Conservation (phyloP, 371 early-diverging fungal species). For the Lichtheimia ornata region DNA sequence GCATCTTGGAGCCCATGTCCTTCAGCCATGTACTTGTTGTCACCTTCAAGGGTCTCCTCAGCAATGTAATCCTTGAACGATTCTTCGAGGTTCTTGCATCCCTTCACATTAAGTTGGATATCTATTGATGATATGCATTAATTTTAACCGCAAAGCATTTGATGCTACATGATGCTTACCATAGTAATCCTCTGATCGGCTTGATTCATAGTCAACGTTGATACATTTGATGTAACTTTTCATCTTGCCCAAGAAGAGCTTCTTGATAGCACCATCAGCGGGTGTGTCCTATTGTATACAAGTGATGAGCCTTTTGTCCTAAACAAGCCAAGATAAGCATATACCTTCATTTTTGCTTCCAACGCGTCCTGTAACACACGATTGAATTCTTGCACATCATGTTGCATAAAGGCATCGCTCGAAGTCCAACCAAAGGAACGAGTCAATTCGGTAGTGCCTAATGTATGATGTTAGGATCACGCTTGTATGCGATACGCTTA, state of each 20-base stretch:
- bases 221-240: conserved; percentile 94
- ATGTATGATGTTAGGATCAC: too few species aligned
- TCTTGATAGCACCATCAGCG: conserved; percentile 90
- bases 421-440: conserved; percentile 98
- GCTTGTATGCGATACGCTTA: too few species aligned
- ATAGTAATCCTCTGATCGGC: conserved; percentile 74
- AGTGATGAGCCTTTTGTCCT: not conserved
- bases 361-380: conserved; percentile 95
- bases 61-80: conserved; percentile 91
- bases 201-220: conserved; percentile 93
- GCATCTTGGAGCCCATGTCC: conserved; percentile 97
- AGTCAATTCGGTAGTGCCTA: conserved; percentile 90
- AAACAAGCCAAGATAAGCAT: not conserved
- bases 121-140: conserved; percentile 46
- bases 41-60: conserved; percentile 94
- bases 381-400: conserved; percentile 98
- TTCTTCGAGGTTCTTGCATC: conserved; percentile 84
- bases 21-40: conserved; percentile 97
- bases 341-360: conserved; percentile 85
- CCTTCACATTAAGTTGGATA: conserved; percentile 95
- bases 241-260: conserved; percentile 93
- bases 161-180: conserved; percentile 12
- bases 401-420: conserved; percentile 93
- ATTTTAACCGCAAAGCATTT: not conserved
- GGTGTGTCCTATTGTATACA: conserved; percentile 65